These are phyloP conservation scores for Amaranthus hypochondriacus DNA, from an alignment of 148 eudicot species.

Conservation along the genomic window DNA sequence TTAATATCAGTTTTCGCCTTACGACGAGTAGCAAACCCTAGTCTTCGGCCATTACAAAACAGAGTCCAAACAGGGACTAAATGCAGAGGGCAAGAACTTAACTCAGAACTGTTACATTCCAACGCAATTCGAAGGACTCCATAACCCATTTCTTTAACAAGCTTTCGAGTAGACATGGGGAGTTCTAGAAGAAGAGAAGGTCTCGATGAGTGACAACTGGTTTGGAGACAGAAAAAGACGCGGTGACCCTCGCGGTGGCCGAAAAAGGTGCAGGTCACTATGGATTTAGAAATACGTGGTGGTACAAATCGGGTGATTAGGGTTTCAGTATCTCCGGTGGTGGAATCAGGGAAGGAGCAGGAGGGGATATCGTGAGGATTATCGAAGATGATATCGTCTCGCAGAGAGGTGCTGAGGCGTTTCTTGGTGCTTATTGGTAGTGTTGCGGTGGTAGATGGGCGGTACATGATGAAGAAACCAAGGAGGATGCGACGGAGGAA, in stretches of 20 bases:
- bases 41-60: slow-evolving; percentile 63
- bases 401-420: slow-evolving; percentile 76
- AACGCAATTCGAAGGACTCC: slow-evolving; percentile 67
- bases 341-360: slow-evolving; percentile 11
- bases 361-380: slow-evolving; percentile 12
- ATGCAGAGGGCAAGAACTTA: slow-evolving; percentile 50
- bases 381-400: slow-evolving; percentile 42
- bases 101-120: slow-evolving; percentile 44
- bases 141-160: slow-evolving; percentile 62
- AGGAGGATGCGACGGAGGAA: slow-evolving; percentile 66
- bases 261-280: slow-evolving; percentile 82
- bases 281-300: slow-evolving; percentile 63
- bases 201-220: slow-evolving; percentile 48
- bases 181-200: slow-evolving; percentile 75
- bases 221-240: slow-evolving; percentile 81
- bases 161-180: slow-evolving; percentile 53
- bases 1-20: slow-evolving; percentile 37
- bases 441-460: neutral
- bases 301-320: slow-evolving; percentile 20
- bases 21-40: slow-evolving; percentile 72
- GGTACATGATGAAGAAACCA: slow-evolving; percentile 42
- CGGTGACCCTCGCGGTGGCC: slow-evolving; percentile 71
- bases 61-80: slow-evolving; percentile 65
- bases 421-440: slow-evolving; percentile 41
- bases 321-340: neutral